Base-by-base conservation (phyloP, 345 rosid species). In the Physaria fendleri region DNA sequence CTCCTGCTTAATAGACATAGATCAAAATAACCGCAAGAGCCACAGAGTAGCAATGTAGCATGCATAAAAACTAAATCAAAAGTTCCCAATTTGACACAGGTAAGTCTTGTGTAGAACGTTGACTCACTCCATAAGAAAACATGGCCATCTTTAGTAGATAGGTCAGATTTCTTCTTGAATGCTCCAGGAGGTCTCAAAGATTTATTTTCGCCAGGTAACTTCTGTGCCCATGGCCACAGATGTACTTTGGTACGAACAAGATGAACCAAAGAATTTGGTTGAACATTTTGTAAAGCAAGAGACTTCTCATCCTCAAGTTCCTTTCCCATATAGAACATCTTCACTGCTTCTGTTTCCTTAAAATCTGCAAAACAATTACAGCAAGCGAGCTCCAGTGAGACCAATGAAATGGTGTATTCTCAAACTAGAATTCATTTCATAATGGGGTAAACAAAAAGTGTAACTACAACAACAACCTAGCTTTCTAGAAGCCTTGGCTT, bases 111-210 rank as follows among this genome's bases (percentile, higher is more conserved):
- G 48, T 44, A 51, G 39, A 44, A 8, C n/a, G 50, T 40, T 29
- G 35, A 62, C 99, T 86, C 81, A 93, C 97, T 93, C 99, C 99
- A 87, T 85, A 89, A 76, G 76, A 93, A 78, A 53, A 89, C 81
- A 48, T 89, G 99, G 58, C 99, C 97, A 78, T 93, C 99, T 82
- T 87, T 93, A 56, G 82, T 82, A 63, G 92, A 93, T 32, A 93
- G 91, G 70, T 93, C 99, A 28, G 97, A 85, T 78, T 93, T 93
- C 88, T 87, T 93, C 89, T 93, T 93, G 79, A 93, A 93, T 41
- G 99, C 99, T 39, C 97, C 99, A 2, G 97, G 99, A 72, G 99
- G 99, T 54, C 94, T 76, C 71, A 89, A 70, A 44, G 97, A 78
- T 76, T 83, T 93, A 69, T 87, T 89, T 71, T 89, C 97, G 21